Evolutionary conservation across 2,329 filamentous ascomycete genomes (phyloP).

Genomic region (Verticillium dahliae): DNA sequence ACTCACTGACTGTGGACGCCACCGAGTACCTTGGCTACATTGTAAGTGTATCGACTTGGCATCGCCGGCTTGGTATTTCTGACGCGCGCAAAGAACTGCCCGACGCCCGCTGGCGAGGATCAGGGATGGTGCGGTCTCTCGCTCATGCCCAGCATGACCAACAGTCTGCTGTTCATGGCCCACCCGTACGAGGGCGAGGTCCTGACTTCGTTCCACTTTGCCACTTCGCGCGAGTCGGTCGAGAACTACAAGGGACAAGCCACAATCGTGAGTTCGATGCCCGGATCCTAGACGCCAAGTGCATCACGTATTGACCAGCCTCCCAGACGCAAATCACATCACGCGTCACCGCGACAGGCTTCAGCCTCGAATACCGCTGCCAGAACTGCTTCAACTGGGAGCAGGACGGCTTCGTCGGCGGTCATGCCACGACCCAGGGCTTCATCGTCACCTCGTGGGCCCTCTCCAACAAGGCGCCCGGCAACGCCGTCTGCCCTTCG

Average conservation of each 20-base stretch:
- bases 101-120: constrained; percentile 33
- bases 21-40: constrained; percentile 55
- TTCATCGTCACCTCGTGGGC: constrained; percentile 49
- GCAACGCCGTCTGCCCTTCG: constrained; percentile 32
- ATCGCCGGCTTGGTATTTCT: background rate
- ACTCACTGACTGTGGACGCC: constrained; percentile 37
- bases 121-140: constrained; percentile 54
- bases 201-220: constrained; percentile 43
- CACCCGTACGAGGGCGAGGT: constrained; percentile 49
- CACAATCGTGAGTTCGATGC: constrained; percentile 27
- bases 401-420: constrained; percentile 36
- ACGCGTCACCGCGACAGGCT: constrained; percentile 50
- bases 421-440: constrained; percentile 35
- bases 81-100: constrained; percentile 31
- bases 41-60: constrained; percentile 25
- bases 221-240: constrained; percentile 27
- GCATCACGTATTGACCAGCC: background rate
- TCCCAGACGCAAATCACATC: constrained; percentile 47
- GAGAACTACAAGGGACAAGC: constrained; percentile 55
- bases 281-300: too few species aligned
- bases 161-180: constrained; percentile 49
- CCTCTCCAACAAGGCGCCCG: constrained; percentile 36
- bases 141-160: constrained; percentile 50
- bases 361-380: constrained; percentile 60
- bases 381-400: constrained; percentile 49